Percentiles rank a stretch among this genome's conserved stretches.
Evolutionary conservation across 305 asterid species (phyloP).

Genomic region (Fraxinus nigra): DNA sequence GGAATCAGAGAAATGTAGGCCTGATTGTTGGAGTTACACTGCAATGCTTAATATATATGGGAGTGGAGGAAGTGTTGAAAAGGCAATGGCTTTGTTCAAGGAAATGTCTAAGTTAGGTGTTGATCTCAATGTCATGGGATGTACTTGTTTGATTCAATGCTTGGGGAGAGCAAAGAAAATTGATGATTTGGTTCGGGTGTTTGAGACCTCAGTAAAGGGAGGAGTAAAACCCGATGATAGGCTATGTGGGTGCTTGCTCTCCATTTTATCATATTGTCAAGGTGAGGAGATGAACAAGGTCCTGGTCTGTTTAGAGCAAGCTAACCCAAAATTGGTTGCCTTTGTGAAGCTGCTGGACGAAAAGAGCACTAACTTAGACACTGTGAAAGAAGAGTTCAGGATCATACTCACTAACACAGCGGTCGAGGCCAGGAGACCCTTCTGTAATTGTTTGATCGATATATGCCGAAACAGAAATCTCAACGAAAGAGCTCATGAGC

Average conservation of each 20-base stretch:
- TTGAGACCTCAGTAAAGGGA: constrained; percentile 38
- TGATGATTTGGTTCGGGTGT: constrained; percentile 71
- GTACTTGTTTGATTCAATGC: constrained; percentile 87
- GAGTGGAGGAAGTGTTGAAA: constrained; percentile 71
- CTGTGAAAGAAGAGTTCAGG: constrained; percentile 61
- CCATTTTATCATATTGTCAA: constrained; percentile 63
- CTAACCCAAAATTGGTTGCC: constrained; percentile 48
- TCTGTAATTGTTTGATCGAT: constrained; percentile 87
- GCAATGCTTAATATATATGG: constrained; percentile 90
- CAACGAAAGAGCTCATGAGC: constrained; percentile 72
- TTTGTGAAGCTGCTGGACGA: constrained; percentile 46
- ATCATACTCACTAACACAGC: constrained; percentile 50
- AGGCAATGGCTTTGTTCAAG: constrained; percentile 75
- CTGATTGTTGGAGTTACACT: constrained; percentile 85
- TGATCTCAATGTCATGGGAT: constrained; percentile 84
- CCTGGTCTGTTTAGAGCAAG: constrained; percentile 53
- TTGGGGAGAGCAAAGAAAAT: constrained; percentile 72
- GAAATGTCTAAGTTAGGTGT: constrained; percentile 60
- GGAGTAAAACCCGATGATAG: constrained; percentile 89
- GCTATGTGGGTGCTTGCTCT: constrained; percentile 79
- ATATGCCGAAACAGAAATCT: constrained; percentile 56
- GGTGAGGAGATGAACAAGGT: constrained; percentile 67
- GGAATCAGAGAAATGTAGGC: constrained; percentile 46
- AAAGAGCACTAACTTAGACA: constrained; percentile 35
- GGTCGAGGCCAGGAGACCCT: constrained; percentile 73